Base-by-base conservation (phyloP, 1,284 basidiomycete species). In the Golubevia sp. region DNA sequence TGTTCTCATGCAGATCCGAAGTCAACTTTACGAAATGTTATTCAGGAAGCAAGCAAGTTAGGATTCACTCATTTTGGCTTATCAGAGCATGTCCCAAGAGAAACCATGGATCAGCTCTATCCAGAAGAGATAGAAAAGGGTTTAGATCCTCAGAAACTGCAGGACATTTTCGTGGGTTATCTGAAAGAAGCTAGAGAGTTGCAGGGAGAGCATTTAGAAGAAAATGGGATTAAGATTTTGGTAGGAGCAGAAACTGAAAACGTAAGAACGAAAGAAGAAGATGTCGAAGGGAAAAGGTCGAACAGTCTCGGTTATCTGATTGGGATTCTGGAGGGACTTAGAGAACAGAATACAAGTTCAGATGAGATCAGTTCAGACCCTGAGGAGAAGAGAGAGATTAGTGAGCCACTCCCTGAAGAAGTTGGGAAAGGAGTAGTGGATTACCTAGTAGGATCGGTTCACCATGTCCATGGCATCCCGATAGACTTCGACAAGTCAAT, bases 181-280 rank as follows among this genome's bases (percentile, higher is more conserved):
- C 59, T 82, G 20, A 13, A n/a, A 13, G 68, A 73, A 44, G 80
- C 77, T 2, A 56, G 71, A 2, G 24, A 48, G 3, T 21, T 77
- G 13, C 73, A 76, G 57, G 1, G 2, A 0, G 15, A 49, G 5
- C 68, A 74, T 34, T n/a, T n/a, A n/a, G n/a, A n/a, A n/a, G 55
- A n/a, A 56, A 6, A 21, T 11, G 25, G 38, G 15, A 55, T 79
- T 57, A 55, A 71, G 4, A 60, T 81, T 13, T 61, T 82, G n/a
- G 79, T 81, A 0, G 80, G 79, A 2, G 76, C 73, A 58, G 80
- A 82, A 66, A 73, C 79, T 18, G 80, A 82, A 30, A 72, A 76
- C 63, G 71, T 81, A 52, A 62, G 60, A 13, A 67, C 66, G 15
- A 69, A 67, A 1, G 59, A 27, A n/a, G n/a, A n/a, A n/a, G n/a